Evolutionary conservation across 495 filamentous ascomycete genomes (phyloP), one percentile per base, ranked within the genome.

Genomic region (Hypomontagnella submonticulosa): DNA sequence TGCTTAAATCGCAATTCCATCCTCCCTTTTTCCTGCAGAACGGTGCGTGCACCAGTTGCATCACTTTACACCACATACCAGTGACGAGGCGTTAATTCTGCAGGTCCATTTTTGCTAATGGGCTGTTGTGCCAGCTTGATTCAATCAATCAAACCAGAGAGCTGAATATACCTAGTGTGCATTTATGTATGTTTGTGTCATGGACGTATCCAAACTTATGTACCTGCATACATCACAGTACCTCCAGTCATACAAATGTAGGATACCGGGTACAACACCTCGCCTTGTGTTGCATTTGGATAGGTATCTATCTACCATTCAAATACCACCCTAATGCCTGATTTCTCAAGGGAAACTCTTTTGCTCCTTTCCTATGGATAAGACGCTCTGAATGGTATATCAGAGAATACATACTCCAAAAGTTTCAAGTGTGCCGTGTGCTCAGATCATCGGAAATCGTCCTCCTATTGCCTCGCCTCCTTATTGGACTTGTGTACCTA

Each of bases 21-120:
- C 50, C 55, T 63, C 61, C 66, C 56, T 69, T 69, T 64, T 51
- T 57, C 66, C 44, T 69, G 66, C 66, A 69, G 66, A 64, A 63
- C 41, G 20, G 50, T 50, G 48, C 9, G 62, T 65, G 49, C 53
- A 51, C 46, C 10, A 27, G 23, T 27, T 27, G 23, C 23, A 27
- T 6, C 23, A 27, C 15, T 43, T 19, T 27, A 27, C 23, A 27
- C 23, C 23, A 27, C 23, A 27, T 27, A 27, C 23, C 23, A 27
- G 23, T 27, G 51, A 62, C 65, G 59, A 50, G 58, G 58, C 48
- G 19, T 27, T 38, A n/a, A 36, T 12, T 55, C 40, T 63, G 66
- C 59, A 69, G 55, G 46, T 46, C 56, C 38, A 47, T 63, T 60
- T 64, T 69, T 20, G 54, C 46, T 4, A 36, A 64, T 64, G 44